Percentiles rank a stretch among this genome's conserved stretches.
Evolutionary conservation across 2,329 filamentous ascomycete genomes (phyloP).

Genomic region (Arachnomyces sp.): DNA sequence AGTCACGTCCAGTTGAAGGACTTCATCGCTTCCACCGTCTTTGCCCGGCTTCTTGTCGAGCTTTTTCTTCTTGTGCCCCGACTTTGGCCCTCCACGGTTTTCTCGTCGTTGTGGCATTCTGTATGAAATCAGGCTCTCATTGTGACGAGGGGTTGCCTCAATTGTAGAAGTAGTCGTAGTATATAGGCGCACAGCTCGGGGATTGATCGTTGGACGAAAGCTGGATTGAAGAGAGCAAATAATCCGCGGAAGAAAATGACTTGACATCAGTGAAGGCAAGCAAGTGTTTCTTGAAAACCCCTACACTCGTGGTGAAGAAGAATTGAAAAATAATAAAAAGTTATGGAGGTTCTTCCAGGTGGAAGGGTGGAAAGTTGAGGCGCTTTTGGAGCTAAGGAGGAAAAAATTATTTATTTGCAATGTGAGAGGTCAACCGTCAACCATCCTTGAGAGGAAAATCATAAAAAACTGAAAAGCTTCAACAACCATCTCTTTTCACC

Average conservation of each 20-base stretch:
- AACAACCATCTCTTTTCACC: no score
- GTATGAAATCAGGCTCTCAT: no score
- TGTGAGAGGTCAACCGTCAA: no score
- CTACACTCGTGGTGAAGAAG: background rate
- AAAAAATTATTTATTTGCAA: no score
- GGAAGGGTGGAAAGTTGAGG: no score
- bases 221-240: background rate
- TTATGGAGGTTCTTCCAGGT: background rate
- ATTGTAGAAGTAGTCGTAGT: background rate
- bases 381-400: no score
- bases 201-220: background rate
- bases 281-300: no score
- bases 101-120: no score
- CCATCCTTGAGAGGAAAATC: no score
- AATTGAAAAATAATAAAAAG: constrained; percentile 2
- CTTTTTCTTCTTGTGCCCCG: constrained; percentile 19
- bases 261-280: background rate
- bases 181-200: background rate
- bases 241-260: background rate
- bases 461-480: no score
- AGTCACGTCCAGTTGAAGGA: constrained; percentile 57
- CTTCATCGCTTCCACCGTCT: constrained; percentile 59
- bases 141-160: constrained; percentile 5
- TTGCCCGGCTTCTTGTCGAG: constrained; percentile 50
- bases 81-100: constrained; percentile 6